Base-by-base conservation (phyloP, 805 yeast genomes). In the Ogataea ganodermae region DNA sequence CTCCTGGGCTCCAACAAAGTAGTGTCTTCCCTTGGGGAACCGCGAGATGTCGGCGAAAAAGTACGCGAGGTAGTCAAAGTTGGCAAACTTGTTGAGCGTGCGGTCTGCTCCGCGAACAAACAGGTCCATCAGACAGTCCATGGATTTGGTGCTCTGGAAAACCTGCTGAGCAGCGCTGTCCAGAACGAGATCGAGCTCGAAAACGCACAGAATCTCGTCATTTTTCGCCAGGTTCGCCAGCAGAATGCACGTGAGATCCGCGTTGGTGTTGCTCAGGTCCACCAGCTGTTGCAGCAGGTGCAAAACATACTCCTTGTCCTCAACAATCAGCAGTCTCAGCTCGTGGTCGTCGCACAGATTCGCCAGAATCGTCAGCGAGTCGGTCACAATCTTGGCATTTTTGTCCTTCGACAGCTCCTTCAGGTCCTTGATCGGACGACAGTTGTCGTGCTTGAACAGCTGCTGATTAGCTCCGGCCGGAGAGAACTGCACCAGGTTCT, bases 11-110 rank as follows among this genome's bases (percentile, higher is more conserved):
- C 84, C 77, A 37, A 84, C 78, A 59, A 90, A 89, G 66, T 89
- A 90, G 38, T 78, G 75, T 65, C 96, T 80, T n/a, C 92, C 92
- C 44, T 68, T 66, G 28, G 71, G 69, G 58, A 84, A 86, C 56
- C 97, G 79, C 1, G 97, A 89, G 38, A 89, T 72, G 62, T 92
- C 97, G 12, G 96, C 91, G 67, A 94, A 91, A 63, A 89, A 89
- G 64, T 84, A 89, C 1, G 96, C 78, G 53, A 94, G 72, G 63
- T 88, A 91, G 65, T 91, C 97, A 60, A 69, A 92, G 56, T 79
- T 78, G 2, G 96, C 94, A 57, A 72, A 76, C 59, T 76, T 78
- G 70, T 89, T 89, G 49, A 89, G 72, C 13, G 79, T 66, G 62
- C 89, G 74, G 58, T 86, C 90, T 38, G 78, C 74, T 6, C 96